Conservation (phyloP, 2,329 filamentous ascomycete species). For the Clonostachys solani region DNA sequence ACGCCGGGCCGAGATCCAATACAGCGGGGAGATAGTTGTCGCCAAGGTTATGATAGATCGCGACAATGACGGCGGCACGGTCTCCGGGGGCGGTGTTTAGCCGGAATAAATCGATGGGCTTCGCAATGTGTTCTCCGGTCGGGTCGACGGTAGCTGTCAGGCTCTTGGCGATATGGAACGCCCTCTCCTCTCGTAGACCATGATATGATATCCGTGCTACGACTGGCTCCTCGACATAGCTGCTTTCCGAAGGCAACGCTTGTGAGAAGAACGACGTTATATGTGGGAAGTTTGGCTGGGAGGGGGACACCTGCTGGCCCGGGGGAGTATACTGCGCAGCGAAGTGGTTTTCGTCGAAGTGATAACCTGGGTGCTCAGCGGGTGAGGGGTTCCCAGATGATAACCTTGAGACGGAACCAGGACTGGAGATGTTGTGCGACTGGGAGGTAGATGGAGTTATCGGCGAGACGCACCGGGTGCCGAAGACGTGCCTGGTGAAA, state of each 20-base stretch:
- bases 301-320: no score
- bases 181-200: constrained; percentile 76
- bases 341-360: no score
- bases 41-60: constrained; percentile 72
- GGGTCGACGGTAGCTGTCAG: constrained; percentile 70
- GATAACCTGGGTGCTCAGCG: constrained; percentile 21
- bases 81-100: constrained; percentile 66
- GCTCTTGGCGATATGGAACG: constrained; percentile 77
- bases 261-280: neutral
- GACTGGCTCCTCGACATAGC: constrained; percentile 59
- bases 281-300: no score
- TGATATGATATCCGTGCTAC: constrained; percentile 82
- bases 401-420: constrained; percentile 34
- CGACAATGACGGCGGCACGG: constrained; percentile 67
- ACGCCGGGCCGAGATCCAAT: constrained; percentile 75
- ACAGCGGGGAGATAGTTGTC: constrained; percentile 66
- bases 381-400: constrained; percentile 37
- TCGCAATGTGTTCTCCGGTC: constrained; percentile 70
- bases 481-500: constrained; percentile 57
- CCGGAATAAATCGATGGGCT: constrained; percentile 74
- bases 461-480: constrained; percentile 52
- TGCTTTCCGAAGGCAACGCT: neutral
- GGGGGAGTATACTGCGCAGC: no score
- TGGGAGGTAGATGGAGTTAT: constrained; percentile 40
- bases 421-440: constrained; percentile 31